Conservation (phyloP, 805 yeast genomes). For the Starmerella stellata region DNA sequence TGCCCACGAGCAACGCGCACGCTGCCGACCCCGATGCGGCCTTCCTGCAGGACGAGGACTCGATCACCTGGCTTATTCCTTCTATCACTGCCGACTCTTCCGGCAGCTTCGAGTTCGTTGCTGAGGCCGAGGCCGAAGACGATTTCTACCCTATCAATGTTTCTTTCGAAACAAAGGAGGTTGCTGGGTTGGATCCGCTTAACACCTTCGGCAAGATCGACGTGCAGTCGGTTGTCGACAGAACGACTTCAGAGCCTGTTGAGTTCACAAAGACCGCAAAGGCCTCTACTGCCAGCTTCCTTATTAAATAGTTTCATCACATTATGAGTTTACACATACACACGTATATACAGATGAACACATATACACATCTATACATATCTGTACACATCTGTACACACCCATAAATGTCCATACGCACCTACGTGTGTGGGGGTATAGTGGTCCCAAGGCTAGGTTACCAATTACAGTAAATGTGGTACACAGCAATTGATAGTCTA, state of each 20-base stretch:
- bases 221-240: conserved; percentile 38
- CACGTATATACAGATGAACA: background rate
- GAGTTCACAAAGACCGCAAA: conserved; percentile 12
- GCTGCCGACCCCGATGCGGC: conserved; percentile 24
- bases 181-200: conserved; percentile 14
- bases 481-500: too few relatives aligned
- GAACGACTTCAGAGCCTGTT: conserved; percentile 24
- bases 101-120: conserved; percentile 65
- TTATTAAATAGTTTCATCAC: conserved; percentile 15
- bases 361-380: background rate
- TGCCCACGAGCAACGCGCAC: conserved; percentile 40
- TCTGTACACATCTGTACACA: background rate
- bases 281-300: conserved; percentile 14
- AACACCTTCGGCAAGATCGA: conserved; percentile 49
- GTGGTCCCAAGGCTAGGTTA: too few relatives aligned
- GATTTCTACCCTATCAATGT: conserved; percentile 76
- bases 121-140: conserved; percentile 63
- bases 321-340: too few relatives aligned
- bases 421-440: too few relatives aligned
- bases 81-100: conserved; percentile 32
- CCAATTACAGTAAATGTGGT: too few relatives aligned
- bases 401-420: too few relatives aligned
- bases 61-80: conserved; percentile 47
- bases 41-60: conserved; percentile 43
- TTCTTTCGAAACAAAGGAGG: conserved; percentile 28